Evolutionary conservation across 345 rosid species (phyloP).

Genomic region (Syzygium jambos): DNA sequence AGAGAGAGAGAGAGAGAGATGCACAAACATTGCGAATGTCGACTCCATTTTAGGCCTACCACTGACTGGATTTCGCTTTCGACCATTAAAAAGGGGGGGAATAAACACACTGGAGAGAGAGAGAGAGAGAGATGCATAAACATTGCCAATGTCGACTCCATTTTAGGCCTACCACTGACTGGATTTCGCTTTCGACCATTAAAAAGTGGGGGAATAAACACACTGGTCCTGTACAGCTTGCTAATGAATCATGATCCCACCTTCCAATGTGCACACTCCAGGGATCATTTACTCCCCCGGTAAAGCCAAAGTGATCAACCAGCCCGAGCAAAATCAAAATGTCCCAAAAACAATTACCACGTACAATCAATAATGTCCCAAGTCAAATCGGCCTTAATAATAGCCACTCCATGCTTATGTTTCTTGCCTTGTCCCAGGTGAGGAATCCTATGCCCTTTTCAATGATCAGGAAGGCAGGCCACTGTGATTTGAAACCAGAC

Average conservation of each 20-base stretch:
- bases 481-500: neutral
- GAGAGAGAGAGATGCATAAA: neutral
- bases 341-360: neutral
- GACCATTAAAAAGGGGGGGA: too few relatives aligned
- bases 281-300: neutral
- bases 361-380: neutral
- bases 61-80: too few relatives aligned
- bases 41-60: neutral
- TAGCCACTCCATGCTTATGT: neutral
- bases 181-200: neutral
- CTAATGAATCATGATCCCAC: neutral
- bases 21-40: neutral
- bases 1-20: neutral
- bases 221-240: neutral
- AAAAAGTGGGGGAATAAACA: neutral
- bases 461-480: neutral
- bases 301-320: neutral
- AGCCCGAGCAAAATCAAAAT: neutral
- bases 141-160: neutral
- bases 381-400: neutral
- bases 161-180: neutral
- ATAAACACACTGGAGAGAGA: too few relatives aligned
- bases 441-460: neutral
- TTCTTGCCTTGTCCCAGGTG: neutral
- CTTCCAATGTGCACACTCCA: neutral